Base-by-base conservation (phyloP, 1,284 basidiomycete genomes). In the Rhodotorula sp. region DNA sequence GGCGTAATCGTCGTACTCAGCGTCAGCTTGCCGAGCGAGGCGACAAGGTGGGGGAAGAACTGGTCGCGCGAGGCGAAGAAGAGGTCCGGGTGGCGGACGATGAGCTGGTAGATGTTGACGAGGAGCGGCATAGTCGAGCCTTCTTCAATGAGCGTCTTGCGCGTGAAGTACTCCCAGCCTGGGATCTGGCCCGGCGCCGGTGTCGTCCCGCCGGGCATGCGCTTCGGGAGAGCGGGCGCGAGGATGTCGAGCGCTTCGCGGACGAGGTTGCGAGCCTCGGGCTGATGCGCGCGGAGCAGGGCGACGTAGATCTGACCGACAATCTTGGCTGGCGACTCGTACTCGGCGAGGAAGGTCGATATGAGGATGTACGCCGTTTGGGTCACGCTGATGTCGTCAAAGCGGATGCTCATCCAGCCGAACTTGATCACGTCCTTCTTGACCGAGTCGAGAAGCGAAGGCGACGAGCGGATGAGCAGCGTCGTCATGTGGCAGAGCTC, bases 371-470 rank as follows among this genome's bases (percentile, higher is more conserved):
- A 95, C 0, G 94, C 91, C 32, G 91, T 91, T 79, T 98, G 93
- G 81, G 94, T 96, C 77, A 98, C 92, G 10, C 94, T 89, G 5
- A 90, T 86, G 79, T 97, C 94, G 56, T 94, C 92, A 64, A 85
- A 87, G 13, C 78, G 77, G 76, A 96, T 90, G 76, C 90, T 91
- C 77, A 90, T 86, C 94, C 94, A 98, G 20, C 93, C 92, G 67
- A 92, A 91, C 80, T 91, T 94, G 84, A 99, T 95, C 71, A 98
- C 89, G 76, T 96, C 93, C 80, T 95, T 97, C 80, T 91, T 88
- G 52, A 87, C 87, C 62, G 92, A 89, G 67, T 87, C 88, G 55
- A 97, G 85, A 39, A 91, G 82, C 36, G 88, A 83, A 2, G 89
- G 86, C 76, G 91, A 94, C 77, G 90, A 85, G 75, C 95, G 90